Conservation (phyloP, 2,329 filamentous ascomycete genomes). For the Tothia fuscella region DNA sequence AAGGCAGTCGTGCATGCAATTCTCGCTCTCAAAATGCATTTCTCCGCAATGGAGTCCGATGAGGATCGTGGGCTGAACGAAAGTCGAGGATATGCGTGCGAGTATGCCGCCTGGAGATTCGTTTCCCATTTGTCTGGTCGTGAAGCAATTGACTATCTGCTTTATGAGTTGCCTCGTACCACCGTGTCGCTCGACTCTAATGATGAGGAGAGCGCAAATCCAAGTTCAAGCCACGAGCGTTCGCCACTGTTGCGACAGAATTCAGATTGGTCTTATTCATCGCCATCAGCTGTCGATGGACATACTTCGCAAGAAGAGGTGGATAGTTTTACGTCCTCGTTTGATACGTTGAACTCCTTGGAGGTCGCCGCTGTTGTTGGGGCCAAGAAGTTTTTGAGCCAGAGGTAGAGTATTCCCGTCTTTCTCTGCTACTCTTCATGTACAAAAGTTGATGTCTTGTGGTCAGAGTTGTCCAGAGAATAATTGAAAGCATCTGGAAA, state of each 20-base stretch:
- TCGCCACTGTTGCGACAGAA: neutral
- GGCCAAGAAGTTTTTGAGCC: constrained; percentile 74
- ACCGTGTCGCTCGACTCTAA: constrained; percentile 11
- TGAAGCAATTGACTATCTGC: constrained; percentile 62
- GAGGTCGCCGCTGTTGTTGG: constrained; percentile 74
- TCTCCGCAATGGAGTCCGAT: constrained; percentile 46
- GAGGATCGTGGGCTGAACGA: constrained; percentile 53
- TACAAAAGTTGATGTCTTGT: no score
- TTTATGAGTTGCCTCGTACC: constrained; percentile 54
- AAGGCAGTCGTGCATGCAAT: constrained; percentile 60
- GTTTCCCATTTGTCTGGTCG: constrained; percentile 57
- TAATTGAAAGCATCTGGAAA: constrained; percentile 65
- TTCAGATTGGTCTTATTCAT: neutral
- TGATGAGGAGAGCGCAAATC: constrained; percentile 10
- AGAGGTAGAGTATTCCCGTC: no score
- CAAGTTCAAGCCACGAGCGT: neutral
- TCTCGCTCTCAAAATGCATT: constrained; percentile 65
- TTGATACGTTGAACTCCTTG: constrained; percentile 70
- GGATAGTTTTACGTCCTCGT: constrained; percentile 56
- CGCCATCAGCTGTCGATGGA: neutral
- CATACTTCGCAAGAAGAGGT: constrained; percentile 25
- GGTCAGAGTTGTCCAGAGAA: constrained; percentile 66
- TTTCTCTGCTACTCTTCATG: no score
- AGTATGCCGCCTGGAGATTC: constrained; percentile 72
- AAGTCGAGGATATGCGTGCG: constrained; percentile 60